Percentiles rank a stretch among this genome's conserved stretches.
These are phyloP conservation scores for Linum tenue DNA, from an alignment of 345 rosid species.

Conservation along the genomic window DNA sequence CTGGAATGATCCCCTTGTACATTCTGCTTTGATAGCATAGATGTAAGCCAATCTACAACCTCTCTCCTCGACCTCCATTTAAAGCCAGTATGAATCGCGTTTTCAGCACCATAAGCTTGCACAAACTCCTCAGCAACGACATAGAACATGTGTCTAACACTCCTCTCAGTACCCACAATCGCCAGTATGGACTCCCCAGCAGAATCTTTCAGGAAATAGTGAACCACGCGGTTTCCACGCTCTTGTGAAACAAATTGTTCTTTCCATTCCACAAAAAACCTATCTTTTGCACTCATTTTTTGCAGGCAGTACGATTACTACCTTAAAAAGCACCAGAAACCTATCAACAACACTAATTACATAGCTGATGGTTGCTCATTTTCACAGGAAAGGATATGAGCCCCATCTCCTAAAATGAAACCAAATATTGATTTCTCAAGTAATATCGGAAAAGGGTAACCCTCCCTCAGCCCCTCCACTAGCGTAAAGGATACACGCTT, in stretches of 20 bases:
- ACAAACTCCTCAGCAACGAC: conserved; percentile 90
- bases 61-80: conserved; percentile 98
- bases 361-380: background rate
- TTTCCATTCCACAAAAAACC: conserved; percentile 83
- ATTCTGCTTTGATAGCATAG: conserved; percentile 85
- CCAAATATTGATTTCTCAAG: background rate
- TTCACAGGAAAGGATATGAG: background rate
- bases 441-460: background rate
- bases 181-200: conserved; percentile 70
- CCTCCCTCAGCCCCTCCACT: background rate
- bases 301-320: conserved; percentile 14
- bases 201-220: conserved; percentile 79
- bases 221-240: conserved; percentile 92
- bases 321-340: conserved; percentile 3
- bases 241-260: conserved; percentile 91
- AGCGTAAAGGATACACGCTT: conserved; percentile 1
- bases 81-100: conserved; percentile 69
- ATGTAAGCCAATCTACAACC: conserved; percentile 97
- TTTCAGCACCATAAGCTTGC: conserved; percentile 52
- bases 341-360: conserved; percentile 4
- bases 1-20: conserved; percentile 43
- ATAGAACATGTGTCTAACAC: conserved; percentile 97
- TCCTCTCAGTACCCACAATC: conserved; percentile 93
- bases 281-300: conserved; percentile 54
- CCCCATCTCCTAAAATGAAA: background rate